Conservation (phyloP, 163 green algal species). For the Chlamydomonas reinhardtii region DNA sequence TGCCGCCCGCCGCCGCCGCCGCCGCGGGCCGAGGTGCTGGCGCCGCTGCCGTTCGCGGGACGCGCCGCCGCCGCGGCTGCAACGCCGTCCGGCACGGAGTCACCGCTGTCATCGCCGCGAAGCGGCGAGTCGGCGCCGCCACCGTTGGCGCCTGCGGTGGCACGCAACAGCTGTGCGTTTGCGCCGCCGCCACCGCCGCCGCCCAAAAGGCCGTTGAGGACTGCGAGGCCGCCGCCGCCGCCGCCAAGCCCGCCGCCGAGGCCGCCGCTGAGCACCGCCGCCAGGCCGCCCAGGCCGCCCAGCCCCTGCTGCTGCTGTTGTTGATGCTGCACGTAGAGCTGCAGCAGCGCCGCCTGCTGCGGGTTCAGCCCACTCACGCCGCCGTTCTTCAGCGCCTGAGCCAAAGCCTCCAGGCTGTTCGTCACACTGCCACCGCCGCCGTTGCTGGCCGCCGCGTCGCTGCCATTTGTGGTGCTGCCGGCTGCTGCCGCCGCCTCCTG, state of each 20-base stretch:
- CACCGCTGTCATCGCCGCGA: too few species aligned
- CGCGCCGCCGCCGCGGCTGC: too few species aligned
- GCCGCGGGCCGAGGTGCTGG: neutral
- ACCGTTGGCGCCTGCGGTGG: too few species aligned
- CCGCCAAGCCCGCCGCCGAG: too few species aligned
- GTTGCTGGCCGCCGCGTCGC: neutral
- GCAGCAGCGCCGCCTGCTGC: conserved; percentile 34
- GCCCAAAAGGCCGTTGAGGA: too few species aligned
- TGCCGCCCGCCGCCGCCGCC: neutral
- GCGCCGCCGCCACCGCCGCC: too few species aligned
- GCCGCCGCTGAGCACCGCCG: neutral
- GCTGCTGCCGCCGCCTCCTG: neutral
- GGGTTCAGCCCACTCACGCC: conserved; percentile 41
- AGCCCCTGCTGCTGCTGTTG: neutral
- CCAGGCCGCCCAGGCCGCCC: neutral
- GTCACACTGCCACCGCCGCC: neutral
- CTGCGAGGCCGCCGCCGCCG: too few species aligned
- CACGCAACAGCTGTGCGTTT: too few species aligned
- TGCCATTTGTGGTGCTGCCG: neutral
- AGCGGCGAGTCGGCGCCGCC: too few species aligned
- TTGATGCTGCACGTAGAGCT: conserved; percentile 30
- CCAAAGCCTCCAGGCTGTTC: neutral
- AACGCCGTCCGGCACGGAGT: too few species aligned
- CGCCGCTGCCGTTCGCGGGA: too few species aligned
- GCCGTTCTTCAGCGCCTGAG: neutral